Evolutionary conservation across 2,329 filamentous ascomycete genomes (phyloP), one percentile per base, ranked within the genome.

Genomic region (Emmonsia crescens): DNA sequence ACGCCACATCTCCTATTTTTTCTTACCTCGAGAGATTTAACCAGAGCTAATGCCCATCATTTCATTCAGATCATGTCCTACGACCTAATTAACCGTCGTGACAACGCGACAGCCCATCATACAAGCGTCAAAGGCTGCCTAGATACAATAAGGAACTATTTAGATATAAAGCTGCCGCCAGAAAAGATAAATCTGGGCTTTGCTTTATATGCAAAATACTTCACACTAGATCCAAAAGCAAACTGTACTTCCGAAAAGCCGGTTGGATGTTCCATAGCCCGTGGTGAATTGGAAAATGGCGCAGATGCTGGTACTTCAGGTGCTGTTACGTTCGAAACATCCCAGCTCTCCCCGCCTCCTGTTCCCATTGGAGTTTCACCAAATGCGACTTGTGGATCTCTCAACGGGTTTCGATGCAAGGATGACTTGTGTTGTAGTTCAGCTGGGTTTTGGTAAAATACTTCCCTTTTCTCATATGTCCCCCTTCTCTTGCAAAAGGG

Each of bases 141-240:
- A 6, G 75, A 79, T 5, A 76, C 82, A 2, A 71, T 89, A 52
- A 76, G 85, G 59, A 79, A 79, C 44, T 89, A 89, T 70, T 71
- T 86, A 19, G 73, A 76, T 2, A 80, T 81, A 29, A 86, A 86
- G 2, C 79, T 83, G 1, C 72, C 79, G 0, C 70, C 82, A 0
- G 69, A 74, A 51, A 85, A 84, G 70, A 77, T 88, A 55, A 87
- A 86, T 64, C 77, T 89, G 2, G 86, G 87, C 0, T 82, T 89
- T 60, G 84, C 85, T 2, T 88, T 86, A 69, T 89, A 89, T 70
- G 81, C 82, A 55, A 89, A 89, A 69, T 89, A 80, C 74, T 89
- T 88, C 74, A 78, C 75, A 57, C 84, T 81, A 1, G 76, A 81
- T 57, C 75, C 80, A 5, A 71, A 77, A 0, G 77, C 69, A 52